Evolutionary conservation across 1,139 yeast species (phyloP).

Genomic region (Eremothecium cymbalariae): DNA sequence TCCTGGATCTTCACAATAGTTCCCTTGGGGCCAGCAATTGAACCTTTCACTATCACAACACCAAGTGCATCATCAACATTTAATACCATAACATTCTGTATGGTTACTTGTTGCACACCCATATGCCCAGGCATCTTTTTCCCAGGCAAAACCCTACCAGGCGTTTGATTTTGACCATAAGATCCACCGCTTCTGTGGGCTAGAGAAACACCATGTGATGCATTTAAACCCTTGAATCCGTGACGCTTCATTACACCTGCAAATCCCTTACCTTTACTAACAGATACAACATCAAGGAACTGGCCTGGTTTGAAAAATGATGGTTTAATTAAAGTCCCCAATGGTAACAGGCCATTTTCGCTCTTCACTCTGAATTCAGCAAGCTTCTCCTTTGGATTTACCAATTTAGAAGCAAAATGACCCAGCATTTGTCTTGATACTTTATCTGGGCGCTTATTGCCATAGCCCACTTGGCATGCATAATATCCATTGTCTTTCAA

Average conservation of each 20-base stretch:
- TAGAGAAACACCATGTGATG: conserved; percentile 92
- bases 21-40: conserved; percentile 85
- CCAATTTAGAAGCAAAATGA: conserved; percentile 72
- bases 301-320: conserved; percentile 82
- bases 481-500: conserved; percentile 63
- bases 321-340: conserved; percentile 74
- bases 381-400: conserved; percentile 71
- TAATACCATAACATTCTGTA: conserved; percentile 67
- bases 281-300: conserved; percentile 68
- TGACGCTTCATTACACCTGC: conserved; percentile 98
- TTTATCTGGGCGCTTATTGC: conserved; percentile 57
- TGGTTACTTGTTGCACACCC: conserved; percentile 73
- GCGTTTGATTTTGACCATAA: conserved; percentile 89
- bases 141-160: conserved; percentile 94
- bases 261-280: conserved; percentile 91
- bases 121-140: conserved; percentile 98
- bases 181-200: conserved; percentile 98
- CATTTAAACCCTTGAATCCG: conserved; percentile 84
- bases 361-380: conserved; percentile 73
- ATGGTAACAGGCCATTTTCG: conserved; percentile 56
- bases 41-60: conserved; percentile 76
- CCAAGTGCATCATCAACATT: conserved; percentile 78
- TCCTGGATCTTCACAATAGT: conserved; percentile 69
- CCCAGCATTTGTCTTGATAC: conserved; percentile 60
- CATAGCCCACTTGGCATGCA: conserved; percentile 86